Percentiles rank a stretch among this genome's conserved stretches.
Conservation (phyloP, 2,329 filamentous ascomycete genomes). For the Knufia fluminis region DNA sequence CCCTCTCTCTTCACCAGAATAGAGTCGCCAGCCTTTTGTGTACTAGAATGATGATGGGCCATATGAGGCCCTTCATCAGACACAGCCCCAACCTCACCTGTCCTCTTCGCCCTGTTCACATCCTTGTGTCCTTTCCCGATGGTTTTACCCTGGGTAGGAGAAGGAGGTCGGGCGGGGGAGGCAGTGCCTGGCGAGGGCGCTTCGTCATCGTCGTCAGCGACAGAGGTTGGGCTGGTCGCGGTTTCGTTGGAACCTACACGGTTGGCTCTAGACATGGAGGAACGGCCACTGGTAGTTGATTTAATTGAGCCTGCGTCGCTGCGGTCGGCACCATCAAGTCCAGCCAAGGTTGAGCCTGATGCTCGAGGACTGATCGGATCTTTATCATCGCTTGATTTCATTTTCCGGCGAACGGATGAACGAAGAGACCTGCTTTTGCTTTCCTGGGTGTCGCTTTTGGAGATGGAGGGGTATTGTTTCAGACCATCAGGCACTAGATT, state of each 20-base stretch:
- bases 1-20: slow-evolving; percentile 79
- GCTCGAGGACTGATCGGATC: slow-evolving; percentile 60
- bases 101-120: slow-evolving; percentile 69
- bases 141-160: slow-evolving; percentile 70
- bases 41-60: slow-evolving; percentile 46
- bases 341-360: slow-evolving; percentile 57
- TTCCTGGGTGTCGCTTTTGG: slow-evolving; percentile 85
- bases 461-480: slow-evolving; percentile 84
- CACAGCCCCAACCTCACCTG: slow-evolving; percentile 86
- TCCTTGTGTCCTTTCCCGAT: slow-evolving; percentile 66
- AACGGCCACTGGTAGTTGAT: slow-evolving; percentile 51
- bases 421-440: slow-evolving; percentile 72
- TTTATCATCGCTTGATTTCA: slow-evolving; percentile 46
- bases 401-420: slow-evolving; percentile 69
- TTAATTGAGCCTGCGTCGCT: slow-evolving; percentile 66
- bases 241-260: slow-evolving; percentile 24
- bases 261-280: slow-evolving; percentile 27
- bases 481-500: slow-evolving; percentile 47
- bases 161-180: slow-evolving; percentile 63
- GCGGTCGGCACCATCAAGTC: slow-evolving; percentile 55
- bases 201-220: slow-evolving; percentile 34
- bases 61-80: slow-evolving; percentile 80
- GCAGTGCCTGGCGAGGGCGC: slow-evolving; percentile 38
- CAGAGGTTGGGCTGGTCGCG: slow-evolving; percentile 27
- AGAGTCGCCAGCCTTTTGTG: slow-evolving; percentile 69